Base-by-base conservation (phyloP, 176 grass and related monocot genomes). In the Musa schizocarpa region DNA sequence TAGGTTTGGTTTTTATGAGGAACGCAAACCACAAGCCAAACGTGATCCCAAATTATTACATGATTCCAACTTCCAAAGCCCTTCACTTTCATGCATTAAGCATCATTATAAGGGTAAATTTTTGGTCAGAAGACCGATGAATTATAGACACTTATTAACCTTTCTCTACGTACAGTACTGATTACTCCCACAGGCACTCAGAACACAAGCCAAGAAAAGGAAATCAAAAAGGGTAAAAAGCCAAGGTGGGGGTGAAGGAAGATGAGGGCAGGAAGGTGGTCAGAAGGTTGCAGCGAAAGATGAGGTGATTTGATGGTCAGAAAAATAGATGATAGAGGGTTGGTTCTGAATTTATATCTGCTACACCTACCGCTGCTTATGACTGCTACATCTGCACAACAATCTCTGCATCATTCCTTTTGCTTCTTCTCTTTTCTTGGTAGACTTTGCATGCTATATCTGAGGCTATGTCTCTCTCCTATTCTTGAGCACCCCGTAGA, bases 381-480 rank as follows among this genome's bases (percentile, higher is more conserved):
- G 20, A 20, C 62, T 26, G 22, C 63, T 65, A 13, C 22, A 26
- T 65, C 63, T 65, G 63, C 63, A 65, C 10, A 21, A 13, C 8
- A 65, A 65, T 63, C 63, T 43, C 63, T 13, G 63, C 9, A 9
- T 65, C 63, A 65, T 65, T 65, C 63, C 23, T 65, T 65, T 65
- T 65, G 63, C 11, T 26, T 65, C 10, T 65, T 20, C 63, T 65
- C 63, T 1, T 43, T 43, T 43, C 34, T 43, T 43, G 34, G 34
- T 43, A 43, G 34, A 43, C 34, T 43, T 43, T 43, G 34, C 34
- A 43, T 43, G 34, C 34, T 43, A 43, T 43, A 43, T 43, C 63
- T 26, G 10, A 12, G 17, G 3, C 23, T 65, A 1, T 23, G 10
- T 65, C 11, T 26, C 63, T 65, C 23, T 13, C 23, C 2, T 21